Evolutionary conservation across 2,329 filamentous ascomycete species (phyloP), one percentile per base, ranked within the genome.

Genomic region (Parafenestella ontariensis): DNA sequence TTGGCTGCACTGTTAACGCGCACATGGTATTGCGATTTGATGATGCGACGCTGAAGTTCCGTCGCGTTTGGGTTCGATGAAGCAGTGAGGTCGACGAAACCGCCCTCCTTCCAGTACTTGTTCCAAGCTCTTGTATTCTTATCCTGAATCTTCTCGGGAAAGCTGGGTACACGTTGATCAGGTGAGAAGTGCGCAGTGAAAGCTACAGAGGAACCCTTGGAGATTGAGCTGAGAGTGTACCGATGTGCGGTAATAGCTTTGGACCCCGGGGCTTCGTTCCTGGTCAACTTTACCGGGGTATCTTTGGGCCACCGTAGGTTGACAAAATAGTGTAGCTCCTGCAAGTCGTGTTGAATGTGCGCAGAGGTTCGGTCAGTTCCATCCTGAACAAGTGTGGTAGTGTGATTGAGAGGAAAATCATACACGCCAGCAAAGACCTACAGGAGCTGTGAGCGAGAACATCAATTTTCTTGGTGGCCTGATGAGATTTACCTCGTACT

Each of bases 341-440:
- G 77, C 29, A 83, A 56, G 4, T 74, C 71, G 49, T 83, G 81
- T 29, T 68, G 70, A 37, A 83, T 79, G 7, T 64, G 73, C 21
- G 69, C 71, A 36, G 82, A 79, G 4, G 61, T 73, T 7, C 61
- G 60, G 17, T 68, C 64, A 0, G 50, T 49, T 10, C 66, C 65
- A 3, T 58, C 56, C n/a, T 44, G 46, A 2, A 65, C 48, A 1
- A 82, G 57, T 0, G 53, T 65, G 0, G 81, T 82, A 2, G 65
- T 76, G 54, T 83, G 81, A 11, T 76, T 75, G 8, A 67, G 61
- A 0, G 80, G 78, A 9, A 76, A 77, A 59, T 82, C 80, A 64
- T 80, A 82, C 3, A 80, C 69, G 1, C 82, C 82, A 2, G 82
- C 81, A 52, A 80, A 84, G 1, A 81, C 81, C 45, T 83, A 77